Base-by-base conservation (phyloP, 1,284 basidiomycete species). In the Heterobasidion parviporum region DNA sequence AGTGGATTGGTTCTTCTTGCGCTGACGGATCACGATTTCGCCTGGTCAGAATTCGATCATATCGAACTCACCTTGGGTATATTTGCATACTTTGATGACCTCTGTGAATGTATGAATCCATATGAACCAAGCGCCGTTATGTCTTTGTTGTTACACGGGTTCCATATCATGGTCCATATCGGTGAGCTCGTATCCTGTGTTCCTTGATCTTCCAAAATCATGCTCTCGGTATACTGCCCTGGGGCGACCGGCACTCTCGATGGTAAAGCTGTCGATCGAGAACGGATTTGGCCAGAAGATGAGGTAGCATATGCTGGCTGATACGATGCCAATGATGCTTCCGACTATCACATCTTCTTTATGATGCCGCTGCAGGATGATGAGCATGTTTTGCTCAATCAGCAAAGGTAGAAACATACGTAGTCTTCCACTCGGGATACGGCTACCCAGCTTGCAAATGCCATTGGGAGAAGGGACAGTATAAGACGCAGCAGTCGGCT, bases 261-360 rank as follows among this genome's bases (percentile, higher is more conserved):
- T 34, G 14, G 48, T 50, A 20, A 76, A 75, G 58, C 63, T 71
- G 18, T 59, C 59, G 8, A 57, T 58, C 38, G 72, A 68, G 64
- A 84, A 81, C 5, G 83, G 83, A 59, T 70, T 83, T 43, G 81
- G 82, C 82, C 82, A 87, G 67, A 83, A 86, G 34, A 80, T 74
- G 55, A 79, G 69, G 64, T 83, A 86, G 62, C 73, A 75, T 52
- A 78, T 66, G 6, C 67, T 64, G n/a, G 79, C 77, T 20, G 73
- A 78, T 32, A 74, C 45, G 6, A 77, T 71, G 44, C 84, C 84
- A 54, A 87, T 79, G 16, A 80, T 59, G 58, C 77, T 76, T 12
- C 84, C 84, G 8, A 78, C 79, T 52, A 85, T 76, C 12, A 86
- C 78, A 62, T 87, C 84, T 67, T 85, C 83, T 66, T 80, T 82